Conservation (phyloP, 805 yeast species). For the Pichia scutulata region DNA sequence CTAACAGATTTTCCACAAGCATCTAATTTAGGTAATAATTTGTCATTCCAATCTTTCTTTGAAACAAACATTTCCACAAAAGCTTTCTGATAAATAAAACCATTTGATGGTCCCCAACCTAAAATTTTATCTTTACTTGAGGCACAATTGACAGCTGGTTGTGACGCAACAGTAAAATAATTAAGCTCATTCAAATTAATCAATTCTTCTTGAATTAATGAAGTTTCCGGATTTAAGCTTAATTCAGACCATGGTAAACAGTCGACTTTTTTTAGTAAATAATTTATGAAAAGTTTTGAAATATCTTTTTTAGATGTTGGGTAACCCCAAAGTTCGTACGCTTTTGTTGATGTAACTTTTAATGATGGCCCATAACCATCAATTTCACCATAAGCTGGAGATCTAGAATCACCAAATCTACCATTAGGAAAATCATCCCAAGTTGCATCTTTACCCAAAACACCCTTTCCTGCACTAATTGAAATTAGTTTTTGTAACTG, state of each 20-base stretch:
- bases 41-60: slow-evolving; percentile 56
- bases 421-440: slow-evolving; percentile 99
- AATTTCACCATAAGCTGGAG: slow-evolving; percentile 97
- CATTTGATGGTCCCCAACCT: slow-evolving; percentile 97
- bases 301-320: slow-evolving; percentile 58
- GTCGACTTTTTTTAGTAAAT: slow-evolving; percentile 65
- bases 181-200: slow-evolving; percentile 68
- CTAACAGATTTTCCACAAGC: slow-evolving; percentile 44
- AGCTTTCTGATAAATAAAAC: slow-evolving; percentile 85
- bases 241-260: slow-evolving; percentile 90
- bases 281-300: slow-evolving; percentile 58
- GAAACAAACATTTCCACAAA: slow-evolving; percentile 87
- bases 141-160: slow-evolving; percentile 84
- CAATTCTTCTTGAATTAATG: slow-evolving; percentile 84
- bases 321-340: slow-evolving; percentile 71
- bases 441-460: slow-evolving; percentile 79
- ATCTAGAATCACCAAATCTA: slow-evolving; percentile 88
- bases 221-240: slow-evolving; percentile 82
- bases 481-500: slow-evolving; percentile 58
- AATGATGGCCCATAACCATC: slow-evolving; percentile 95
- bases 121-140: slow-evolving; percentile 75
- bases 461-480: slow-evolving; percentile 78
- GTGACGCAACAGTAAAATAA: slow-evolving; percentile 86
- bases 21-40: slow-evolving; percentile 45
- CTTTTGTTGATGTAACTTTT: slow-evolving; percentile 62